Evolutionary conservation across 805 yeast species (phyloP).

Genomic region (Candida odintsovae): DNA sequence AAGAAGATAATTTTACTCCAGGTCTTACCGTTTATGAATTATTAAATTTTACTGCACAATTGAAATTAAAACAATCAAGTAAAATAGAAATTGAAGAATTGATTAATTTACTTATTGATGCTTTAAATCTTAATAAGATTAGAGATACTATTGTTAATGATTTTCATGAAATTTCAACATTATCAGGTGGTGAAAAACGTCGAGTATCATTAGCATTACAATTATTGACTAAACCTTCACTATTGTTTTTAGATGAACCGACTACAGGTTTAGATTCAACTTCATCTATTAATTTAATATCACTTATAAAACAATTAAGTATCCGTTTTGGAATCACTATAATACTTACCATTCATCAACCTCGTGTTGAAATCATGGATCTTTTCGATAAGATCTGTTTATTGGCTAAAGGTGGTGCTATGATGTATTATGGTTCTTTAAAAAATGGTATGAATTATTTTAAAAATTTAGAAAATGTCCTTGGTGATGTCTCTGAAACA

Average conservation of each 20-base stretch:
- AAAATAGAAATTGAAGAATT: slow-evolving; percentile 38
- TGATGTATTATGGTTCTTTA: slow-evolving; percentile 40
- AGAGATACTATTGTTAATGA: slow-evolving; percentile 44
- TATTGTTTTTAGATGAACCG: slow-evolving; percentile 79
- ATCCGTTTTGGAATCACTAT: slow-evolving; percentile 64
- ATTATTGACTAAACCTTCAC: slow-evolving; percentile 66
- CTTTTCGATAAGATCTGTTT: slow-evolving; percentile 64
- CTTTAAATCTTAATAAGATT: slow-evolving; percentile 62
- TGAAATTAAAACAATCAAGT: slow-evolving; percentile 50
- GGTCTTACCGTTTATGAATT: slow-evolving; percentile 71
- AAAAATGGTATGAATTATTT: slow-evolving; percentile 48
- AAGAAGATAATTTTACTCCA: slow-evolving; percentile 68
- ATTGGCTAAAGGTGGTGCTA: slow-evolving; percentile 57
- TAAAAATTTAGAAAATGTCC: slow-evolving; percentile 32
- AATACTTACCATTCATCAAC: slow-evolving; percentile 77
- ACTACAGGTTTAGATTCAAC: slow-evolving; percentile 84
- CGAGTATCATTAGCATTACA: slow-evolving; percentile 76
- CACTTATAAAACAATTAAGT: slow-evolving; percentile 48
- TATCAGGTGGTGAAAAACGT: slow-evolving; percentile 84
- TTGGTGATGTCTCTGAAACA: slow-evolving; percentile 29
- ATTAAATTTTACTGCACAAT: slow-evolving; percentile 61
- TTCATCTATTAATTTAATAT: slow-evolving; percentile 60
- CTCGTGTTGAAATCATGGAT: slow-evolving; percentile 68
- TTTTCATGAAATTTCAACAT: slow-evolving; percentile 36
- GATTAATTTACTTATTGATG: slow-evolving; percentile 55